These are phyloP conservation scores for Melastoma malabathricum DNA, from an alignment of 345 rosid species.

Conservation along the genomic window DNA sequence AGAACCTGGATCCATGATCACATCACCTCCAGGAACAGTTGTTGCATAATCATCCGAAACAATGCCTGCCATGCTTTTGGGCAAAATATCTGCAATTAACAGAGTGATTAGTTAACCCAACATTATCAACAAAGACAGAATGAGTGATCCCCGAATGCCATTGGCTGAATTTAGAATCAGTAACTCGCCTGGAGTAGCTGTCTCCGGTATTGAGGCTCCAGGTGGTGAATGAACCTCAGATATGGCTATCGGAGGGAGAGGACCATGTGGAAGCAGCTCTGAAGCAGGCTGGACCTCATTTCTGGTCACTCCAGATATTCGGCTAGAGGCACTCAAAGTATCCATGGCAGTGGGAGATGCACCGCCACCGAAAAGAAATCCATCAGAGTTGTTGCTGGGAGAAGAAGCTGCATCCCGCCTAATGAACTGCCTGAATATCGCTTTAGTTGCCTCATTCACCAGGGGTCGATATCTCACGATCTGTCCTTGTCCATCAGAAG, in stretches of 20 bases:
- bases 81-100: neutral
- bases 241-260: conserved; percentile 18
- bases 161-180: too few species aligned
- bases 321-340: conserved; percentile 30
- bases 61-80: too few species aligned
- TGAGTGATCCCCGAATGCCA: too few species aligned
- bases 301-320: conserved; percentile 53
- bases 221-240: conserved; percentile 40
- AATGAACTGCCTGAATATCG: conserved; percentile 62
- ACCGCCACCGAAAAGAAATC: conserved; percentile 35
- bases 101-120: neutral
- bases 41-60: conserved; percentile 1
- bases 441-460: conserved; percentile 59
- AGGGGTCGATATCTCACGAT: conserved; percentile 80
- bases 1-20: conserved; percentile 33
- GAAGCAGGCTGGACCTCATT: conserved; percentile 63
- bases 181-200: conserved; percentile 20
- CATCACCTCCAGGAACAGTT: conserved; percentile 25
- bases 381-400: conserved; percentile 28
- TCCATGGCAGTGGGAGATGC: conserved; percentile 31
- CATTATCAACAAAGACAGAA: too few species aligned
- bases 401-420: conserved; percentile 38
- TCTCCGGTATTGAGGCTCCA: conserved; percentile 14
- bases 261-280: conserved; percentile 16
- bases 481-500: conserved; percentile 85